phyloP scores from a whole-genome alignment of 306 rosid genomes.

The Urtica urens region DNA sequence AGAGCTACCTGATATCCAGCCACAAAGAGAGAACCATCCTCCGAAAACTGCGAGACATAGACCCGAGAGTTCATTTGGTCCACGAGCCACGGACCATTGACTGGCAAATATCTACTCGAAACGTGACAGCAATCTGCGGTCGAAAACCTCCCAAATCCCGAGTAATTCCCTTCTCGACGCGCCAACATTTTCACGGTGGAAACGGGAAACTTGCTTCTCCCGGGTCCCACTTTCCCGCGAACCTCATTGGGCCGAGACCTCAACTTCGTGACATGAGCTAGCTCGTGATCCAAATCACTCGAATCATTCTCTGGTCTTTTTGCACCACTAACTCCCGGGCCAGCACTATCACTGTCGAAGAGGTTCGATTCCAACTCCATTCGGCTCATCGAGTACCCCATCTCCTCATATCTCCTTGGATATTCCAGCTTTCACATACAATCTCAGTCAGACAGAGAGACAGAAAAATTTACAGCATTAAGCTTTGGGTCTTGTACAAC shows the following conservation, averaged over 20 bases:
- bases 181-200: conserved; percentile 91
- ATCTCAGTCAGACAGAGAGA: conserved; percentile 31
- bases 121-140: conserved; percentile 82
- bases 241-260: conserved; percentile 53
- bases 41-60: conserved; percentile 86
- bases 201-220: conserved; percentile 43
- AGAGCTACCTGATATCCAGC: conserved; percentile 93
- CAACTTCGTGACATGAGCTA: conserved; percentile 62
- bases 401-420: conserved; percentile 35
- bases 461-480: no score
- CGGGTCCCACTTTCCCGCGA: conserved; percentile 33
- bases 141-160: conserved; percentile 86
- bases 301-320: conserved; percentile 23
- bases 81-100: conserved; percentile 73
- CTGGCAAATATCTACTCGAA: conserved; percentile 79
- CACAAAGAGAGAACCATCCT: conserved; percentile 79
- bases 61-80: conserved; percentile 68
- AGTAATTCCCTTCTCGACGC: conserved; percentile 69
- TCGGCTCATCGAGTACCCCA: conserved; percentile 86
- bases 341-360: conserved; percentile 23
- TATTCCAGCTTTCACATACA: conserved; percentile 30
- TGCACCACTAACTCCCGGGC: conserved; percentile 25
- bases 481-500: no score
- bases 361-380: conserved; percentile 42
- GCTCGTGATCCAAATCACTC: conserved; percentile 52